phyloP scores from a whole-genome alignment of 148 eudicot species.

The Rheum nobile region DNA sequence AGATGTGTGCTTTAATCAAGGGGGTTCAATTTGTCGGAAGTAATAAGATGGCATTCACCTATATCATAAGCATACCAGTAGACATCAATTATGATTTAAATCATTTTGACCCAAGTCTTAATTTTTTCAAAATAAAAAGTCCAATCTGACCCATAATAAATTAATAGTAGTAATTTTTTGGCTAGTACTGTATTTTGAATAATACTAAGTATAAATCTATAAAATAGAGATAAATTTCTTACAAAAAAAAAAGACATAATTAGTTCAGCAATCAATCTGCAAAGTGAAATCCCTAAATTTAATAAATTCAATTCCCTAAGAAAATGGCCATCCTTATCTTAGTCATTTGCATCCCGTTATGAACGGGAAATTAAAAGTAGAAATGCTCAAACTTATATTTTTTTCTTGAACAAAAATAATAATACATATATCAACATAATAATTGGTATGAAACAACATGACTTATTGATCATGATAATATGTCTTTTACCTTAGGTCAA shows the following conservation, averaged over 20 bases:
- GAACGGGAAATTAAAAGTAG: neutral
- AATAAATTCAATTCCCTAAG: neutral
- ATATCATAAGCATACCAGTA: slow-evolving; percentile 5
- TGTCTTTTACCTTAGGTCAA: slow-evolving; percentile 16
- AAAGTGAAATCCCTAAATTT: neutral
- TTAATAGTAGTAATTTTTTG: neutral
- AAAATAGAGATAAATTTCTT: too few relatives aligned
- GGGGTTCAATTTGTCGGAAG: slow-evolving; percentile 8
- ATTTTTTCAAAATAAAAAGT: neutral
- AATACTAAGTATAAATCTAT: too few relatives aligned
- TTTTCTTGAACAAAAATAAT: neutral
- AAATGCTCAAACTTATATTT: neutral
- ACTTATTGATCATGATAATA: slow-evolving; percentile 12
- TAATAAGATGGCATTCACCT: neutral
- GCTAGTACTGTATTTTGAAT: neutral
- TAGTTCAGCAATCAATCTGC: neutral
- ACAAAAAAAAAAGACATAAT: too few relatives aligned
- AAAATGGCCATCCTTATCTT: neutral
- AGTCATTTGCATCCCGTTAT: neutral
- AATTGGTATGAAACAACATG: slow-evolving; percentile 8
- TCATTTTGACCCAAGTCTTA: slow-evolving; percentile 2
- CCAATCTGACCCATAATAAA: neutral
- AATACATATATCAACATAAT: neutral
- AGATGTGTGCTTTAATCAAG: slow-evolving; percentile 6
- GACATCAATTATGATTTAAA: slow-evolving; percentile 28